Conservation (phyloP, 106 monocot genomes). For the Phalaenopsis aphrodite region DNA sequence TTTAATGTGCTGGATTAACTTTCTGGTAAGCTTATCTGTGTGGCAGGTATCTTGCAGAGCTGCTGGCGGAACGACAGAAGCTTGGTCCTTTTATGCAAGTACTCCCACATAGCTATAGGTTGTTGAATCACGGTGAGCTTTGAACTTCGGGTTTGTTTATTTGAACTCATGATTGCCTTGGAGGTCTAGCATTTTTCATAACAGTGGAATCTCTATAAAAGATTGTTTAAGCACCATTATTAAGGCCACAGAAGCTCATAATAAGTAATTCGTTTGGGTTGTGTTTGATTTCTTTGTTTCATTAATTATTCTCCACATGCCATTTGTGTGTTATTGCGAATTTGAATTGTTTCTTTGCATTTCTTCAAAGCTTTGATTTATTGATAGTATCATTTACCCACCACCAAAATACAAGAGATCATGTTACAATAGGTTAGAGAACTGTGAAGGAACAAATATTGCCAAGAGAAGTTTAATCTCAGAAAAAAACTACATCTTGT, state of each 20-base stretch:
- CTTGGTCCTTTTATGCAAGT: constrained; percentile 68
- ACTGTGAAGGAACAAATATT: background rate
- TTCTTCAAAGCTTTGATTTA: background rate
- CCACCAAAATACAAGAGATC: background rate
- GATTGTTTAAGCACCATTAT: background rate
- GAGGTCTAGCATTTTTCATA: background rate
- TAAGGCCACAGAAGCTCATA: background rate
- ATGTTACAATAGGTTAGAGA: background rate
- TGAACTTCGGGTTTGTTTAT: background rate
- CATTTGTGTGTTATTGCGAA: background rate
- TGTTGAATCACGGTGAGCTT: constrained; percentile 86
- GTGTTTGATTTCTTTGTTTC: background rate
- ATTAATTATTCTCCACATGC: background rate
- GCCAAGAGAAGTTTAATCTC: background rate
- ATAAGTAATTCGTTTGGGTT: background rate
- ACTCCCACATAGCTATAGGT: constrained; percentile 64
- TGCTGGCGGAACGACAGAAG: constrained; percentile 78
- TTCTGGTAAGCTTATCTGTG: background rate
- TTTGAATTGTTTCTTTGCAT: background rate
- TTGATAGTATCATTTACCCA: background rate
- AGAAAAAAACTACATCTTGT: background rate
- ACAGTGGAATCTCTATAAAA: background rate
- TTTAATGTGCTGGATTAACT: background rate
- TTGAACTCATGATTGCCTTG: background rate
- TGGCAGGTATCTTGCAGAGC: constrained; percentile 71